Evolutionary conservation across 257 asterid species (phyloP).

Genomic region (Vinca minor): DNA sequence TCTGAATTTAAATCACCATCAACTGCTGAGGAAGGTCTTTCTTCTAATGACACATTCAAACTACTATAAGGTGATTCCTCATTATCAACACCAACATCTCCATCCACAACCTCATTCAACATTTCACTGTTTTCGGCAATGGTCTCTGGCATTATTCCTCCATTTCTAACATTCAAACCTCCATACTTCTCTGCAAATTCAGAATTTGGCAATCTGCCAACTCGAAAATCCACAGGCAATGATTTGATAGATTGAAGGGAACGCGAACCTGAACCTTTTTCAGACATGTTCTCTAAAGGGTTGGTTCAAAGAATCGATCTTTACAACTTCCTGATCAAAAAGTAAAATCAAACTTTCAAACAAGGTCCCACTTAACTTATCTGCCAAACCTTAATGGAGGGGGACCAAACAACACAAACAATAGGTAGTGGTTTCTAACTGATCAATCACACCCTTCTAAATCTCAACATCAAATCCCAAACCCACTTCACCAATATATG

Average conservation of each 20-base stretch:
- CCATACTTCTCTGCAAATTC: too few species aligned
- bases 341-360: slow-evolving; percentile 49
- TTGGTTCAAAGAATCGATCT: slow-evolving; percentile 39
- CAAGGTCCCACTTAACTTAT: slow-evolving; percentile 62
- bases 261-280: slow-evolving; percentile 32
- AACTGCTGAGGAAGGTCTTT: slow-evolving; percentile 32
- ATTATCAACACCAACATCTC: too few species aligned
- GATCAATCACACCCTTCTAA: slow-evolving; percentile 40
- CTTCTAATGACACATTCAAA: slow-evolving; percentile 40
- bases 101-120: slow-evolving; percentile 24
- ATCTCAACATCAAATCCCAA: slow-evolving; percentile 28
- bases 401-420: slow-evolving; percentile 45
- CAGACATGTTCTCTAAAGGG: slow-evolving; percentile 40
- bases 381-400: slow-evolving; percentile 72
- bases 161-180: slow-evolving; percentile 15
- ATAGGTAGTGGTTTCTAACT: slow-evolving; percentile 39
- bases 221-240: slow-evolving; percentile 58
- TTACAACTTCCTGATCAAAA: slow-evolving; percentile 23
- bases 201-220: slow-evolving; percentile 32
- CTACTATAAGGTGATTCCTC: slow-evolving; percentile 78
- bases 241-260: slow-evolving; percentile 59
- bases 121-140: slow-evolving; percentile 33
- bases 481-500: slow-evolving; percentile 27
- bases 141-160: slow-evolving; percentile 30
- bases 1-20: slow-evolving; percentile 41